A percentile compares a stretch with the other conserved stretches of the same genome.
Evolutionary conservation across 2,329 filamentous ascomycete genomes (phyloP).

Genomic region (Talaromyces sp.): DNA sequence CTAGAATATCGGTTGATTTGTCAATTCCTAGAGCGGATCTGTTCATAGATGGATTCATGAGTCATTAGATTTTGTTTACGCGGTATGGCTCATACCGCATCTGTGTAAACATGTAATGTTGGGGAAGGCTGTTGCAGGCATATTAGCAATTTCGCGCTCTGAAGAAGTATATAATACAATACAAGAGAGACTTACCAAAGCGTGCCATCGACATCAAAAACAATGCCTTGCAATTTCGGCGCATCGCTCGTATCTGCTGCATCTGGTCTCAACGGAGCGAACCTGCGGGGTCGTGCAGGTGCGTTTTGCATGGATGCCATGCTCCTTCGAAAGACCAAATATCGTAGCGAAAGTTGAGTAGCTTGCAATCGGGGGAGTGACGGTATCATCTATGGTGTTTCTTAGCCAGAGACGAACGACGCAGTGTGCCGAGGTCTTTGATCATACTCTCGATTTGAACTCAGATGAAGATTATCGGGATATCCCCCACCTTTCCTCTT

Average conservation of each 20-base stretch:
- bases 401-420: background rate
- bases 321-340: slow-evolving; percentile 6
- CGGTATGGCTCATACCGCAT: slow-evolving; percentile 57
- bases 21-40: slow-evolving; percentile 63
- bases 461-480: background rate
- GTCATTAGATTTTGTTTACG: background rate
- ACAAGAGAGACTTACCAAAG: slow-evolving; percentile 64
- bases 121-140: slow-evolving; percentile 61
- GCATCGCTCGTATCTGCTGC: slow-evolving; percentile 25
- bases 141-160: background rate
- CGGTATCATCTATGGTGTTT: background rate
- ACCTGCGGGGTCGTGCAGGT: slow-evolving; percentile 37
- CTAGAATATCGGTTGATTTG: slow-evolving; percentile 74
- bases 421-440: background rate
- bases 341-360: background rate
- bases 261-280: slow-evolving; percentile 46
- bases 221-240: slow-evolving; percentile 51
- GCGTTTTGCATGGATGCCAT: slow-evolving; percentile 23
- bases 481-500: slow-evolving; percentile 6
- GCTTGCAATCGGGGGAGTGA: background rate
- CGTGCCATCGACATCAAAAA: slow-evolving; percentile 96
- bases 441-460: background rate
- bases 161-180: background rate
- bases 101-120: slow-evolving; percentile 90
- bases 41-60: background rate